Evolutionary conservation across 768 basidiomycete species (phyloP), one percentile per base, ranked within the genome.

Genomic region (Xerocomellus amylosporus): DNA sequence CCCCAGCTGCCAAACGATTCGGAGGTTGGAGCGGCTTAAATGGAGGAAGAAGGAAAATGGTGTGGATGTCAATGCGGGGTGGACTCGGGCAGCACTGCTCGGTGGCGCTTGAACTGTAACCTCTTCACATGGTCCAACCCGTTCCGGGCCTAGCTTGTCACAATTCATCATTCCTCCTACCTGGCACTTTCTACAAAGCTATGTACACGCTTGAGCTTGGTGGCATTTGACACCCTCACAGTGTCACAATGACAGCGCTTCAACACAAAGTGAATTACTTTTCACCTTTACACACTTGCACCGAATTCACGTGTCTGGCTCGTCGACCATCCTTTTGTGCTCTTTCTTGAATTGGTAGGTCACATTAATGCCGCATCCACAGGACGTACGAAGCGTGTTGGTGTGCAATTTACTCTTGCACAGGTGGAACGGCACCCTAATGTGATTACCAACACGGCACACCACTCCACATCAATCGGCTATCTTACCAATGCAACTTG

Each of bases 11-110:
- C 22, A 49, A 51, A 54, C 22, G 40, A 30, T 6, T 17, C 24
- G 19, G 49, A 38, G 2, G 51, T n/a, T 36, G 37, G 39, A 8
- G 17, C 17, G 46, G 47, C 40, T 38, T 53, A 50, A n/a, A 54
- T 49, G 45, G 34, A 39, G 36, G 38, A 2, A 28, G 12, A 37
- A 24, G 22, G 24, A 36, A 46, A 24, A 30, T 22, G 30, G 24
- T 19, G 45, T 38, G 39, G 51, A 58, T 3, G 48, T 38, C 34
- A 43, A 61, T 61, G 47, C 13, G 60, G 60, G 57, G 36, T 38
- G 44, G 41, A 39, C 49, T 24, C 20, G 53, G 37, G 36, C 38
- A 22, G 43, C 43, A 57, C 60, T 14, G 48, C 53, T 31, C 12
- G 12, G 41, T 45, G 50, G 50, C 51, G 34, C 22, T n/a, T 38